A percentile compares a stretch with the other conserved stretches of the same genome.
phyloP scores from a whole-genome alignment of 2,329 filamentous ascomycete species.

The Cercospora janseana region DNA sequence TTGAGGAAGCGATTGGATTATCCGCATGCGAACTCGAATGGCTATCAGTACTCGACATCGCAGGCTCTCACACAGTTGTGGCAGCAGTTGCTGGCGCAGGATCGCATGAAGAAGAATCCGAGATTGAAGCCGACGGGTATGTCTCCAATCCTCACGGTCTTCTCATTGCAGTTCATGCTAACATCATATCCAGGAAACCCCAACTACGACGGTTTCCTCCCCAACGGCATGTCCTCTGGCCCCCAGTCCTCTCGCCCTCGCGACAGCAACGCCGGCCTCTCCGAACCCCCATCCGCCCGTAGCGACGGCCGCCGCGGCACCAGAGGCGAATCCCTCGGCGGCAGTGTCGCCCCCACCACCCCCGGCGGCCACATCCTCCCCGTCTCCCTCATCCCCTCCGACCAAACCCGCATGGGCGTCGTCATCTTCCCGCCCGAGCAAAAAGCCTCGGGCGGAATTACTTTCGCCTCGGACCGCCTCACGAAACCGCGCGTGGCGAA shows the following conservation, averaged over 20 bases:
- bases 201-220: constrained; percentile 24
- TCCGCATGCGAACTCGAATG: constrained; percentile 61
- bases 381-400: constrained; percentile 65
- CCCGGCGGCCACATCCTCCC: constrained; percentile 42
- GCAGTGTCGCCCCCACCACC: constrained; percentile 39
- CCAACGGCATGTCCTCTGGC: constrained; percentile 15
- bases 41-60: constrained; percentile 68
- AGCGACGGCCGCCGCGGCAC: constrained; percentile 24
- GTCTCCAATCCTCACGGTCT: background rate
- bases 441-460: constrained; percentile 77
- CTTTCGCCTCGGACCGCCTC: constrained; percentile 82
- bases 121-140: constrained; percentile 38
- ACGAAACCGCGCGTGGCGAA: constrained; percentile 76
- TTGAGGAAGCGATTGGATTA: constrained; percentile 78
- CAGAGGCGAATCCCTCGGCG: constrained; percentile 43
- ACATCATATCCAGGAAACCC: constrained; percentile 25
- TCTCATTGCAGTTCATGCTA: background rate
- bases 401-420: constrained; percentile 80
- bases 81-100: constrained; percentile 75
- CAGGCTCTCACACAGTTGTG: constrained; percentile 75
- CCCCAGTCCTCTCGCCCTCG: constrained; percentile 35
- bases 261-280: constrained; percentile 45
- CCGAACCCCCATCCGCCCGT: constrained; percentile 27
- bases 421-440: constrained; percentile 62
- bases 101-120: constrained; percentile 84